These are phyloP conservation scores for Biancaea sappan DNA, from an alignment of 306 rosid species.

Conservation along the genomic window DNA sequence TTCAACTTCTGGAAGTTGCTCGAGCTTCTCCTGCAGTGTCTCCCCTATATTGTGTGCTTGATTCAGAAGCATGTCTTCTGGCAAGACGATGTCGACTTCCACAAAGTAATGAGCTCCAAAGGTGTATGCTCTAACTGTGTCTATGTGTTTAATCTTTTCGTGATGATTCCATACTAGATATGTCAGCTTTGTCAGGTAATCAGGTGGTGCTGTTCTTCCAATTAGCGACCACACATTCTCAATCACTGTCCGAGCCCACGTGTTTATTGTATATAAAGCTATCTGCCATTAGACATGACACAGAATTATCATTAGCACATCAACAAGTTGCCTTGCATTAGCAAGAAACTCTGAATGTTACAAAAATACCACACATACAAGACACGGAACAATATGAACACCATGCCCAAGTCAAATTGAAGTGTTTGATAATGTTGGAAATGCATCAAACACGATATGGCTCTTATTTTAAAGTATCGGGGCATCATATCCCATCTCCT, in stretches of 20 bases:
- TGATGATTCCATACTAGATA: slow-evolving; percentile 86
- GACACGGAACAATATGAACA: not conserved
- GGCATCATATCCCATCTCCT: not conserved
- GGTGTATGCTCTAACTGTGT: slow-evolving; percentile 85
- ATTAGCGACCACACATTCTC: slow-evolving; percentile 74
- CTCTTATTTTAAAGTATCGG: not conserved
- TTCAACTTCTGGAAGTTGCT: slow-evolving; percentile 79
- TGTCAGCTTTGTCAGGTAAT: slow-evolving; percentile 67
- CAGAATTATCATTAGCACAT: not conserved
- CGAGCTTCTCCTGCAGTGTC: slow-evolving; percentile 74
- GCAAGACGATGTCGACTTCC: slow-evolving; percentile 83
- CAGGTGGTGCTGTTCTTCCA: slow-evolving; percentile 85
- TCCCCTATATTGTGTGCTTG: slow-evolving; percentile 84
- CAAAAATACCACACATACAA: not conserved
- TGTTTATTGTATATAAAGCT: slow-evolving; percentile 75
- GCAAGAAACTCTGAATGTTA: slow-evolving; percentile 5
- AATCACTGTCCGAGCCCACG: slow-evolving; percentile 75
- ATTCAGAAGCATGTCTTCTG: slow-evolving; percentile 61
- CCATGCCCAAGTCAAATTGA: not conserved
- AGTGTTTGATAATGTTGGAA: not conserved
- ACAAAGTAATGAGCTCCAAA: slow-evolving; percentile 77
- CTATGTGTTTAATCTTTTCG: slow-evolving; percentile 71
- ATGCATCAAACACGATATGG: not conserved
- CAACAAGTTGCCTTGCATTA: slow-evolving; percentile 2
- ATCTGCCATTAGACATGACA: slow-evolving; percentile 55